Base-by-base conservation (phyloP, 2,329 filamentous ascomycete species). In the Cladophialophora yegresii region DNA sequence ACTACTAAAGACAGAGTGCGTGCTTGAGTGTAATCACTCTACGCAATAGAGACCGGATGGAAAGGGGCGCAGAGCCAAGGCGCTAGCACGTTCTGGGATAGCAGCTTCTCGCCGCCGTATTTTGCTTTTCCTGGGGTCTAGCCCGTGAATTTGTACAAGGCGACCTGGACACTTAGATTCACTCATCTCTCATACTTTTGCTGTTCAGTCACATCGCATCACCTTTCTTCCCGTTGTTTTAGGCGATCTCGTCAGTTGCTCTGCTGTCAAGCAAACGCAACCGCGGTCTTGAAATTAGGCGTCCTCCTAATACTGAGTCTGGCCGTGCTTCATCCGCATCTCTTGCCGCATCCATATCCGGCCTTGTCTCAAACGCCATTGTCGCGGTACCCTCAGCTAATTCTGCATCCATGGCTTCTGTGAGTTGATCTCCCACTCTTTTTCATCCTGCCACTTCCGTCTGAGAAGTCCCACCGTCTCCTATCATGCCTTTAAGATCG, bases 321-420 rank as follows among this genome's bases (percentile, higher is more conserved):
- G 13, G 28, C 43, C 43, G 32, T 51, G 32, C 20, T 22, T 40
- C 33, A 28, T 28, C 33, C 22, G 54, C 28, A n/a, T 58, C 55
- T 58, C 51, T 60, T 43, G 60, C 60, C 62, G 55, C 64, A 58
- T 59, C 55, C 26, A 22, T 50, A 47, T 61, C 33, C 59, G 60
- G 64, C 61, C 61, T 58, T 49, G 33, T 55, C 58, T 61, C 51
- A 30, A 47, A 59, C 58, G 40, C 50, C 22, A 40, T 28, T 40
- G 58, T 55, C 45, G 36, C 61, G 54, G 55, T n/a, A n/a, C 47
- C 33, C 49, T 33, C 13, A 54, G 20, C 30, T 43, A 50, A 58
- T 51, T 57, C 45, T 59, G 71, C 71, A 72, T 72, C 68, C 75
- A 81, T 81, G 79, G 79, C 79, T 80, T 81, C 79, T 74, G 79